Conservation (phyloP, 768 basidiomycete genomes). For the Hygrophorus russula region DNA sequence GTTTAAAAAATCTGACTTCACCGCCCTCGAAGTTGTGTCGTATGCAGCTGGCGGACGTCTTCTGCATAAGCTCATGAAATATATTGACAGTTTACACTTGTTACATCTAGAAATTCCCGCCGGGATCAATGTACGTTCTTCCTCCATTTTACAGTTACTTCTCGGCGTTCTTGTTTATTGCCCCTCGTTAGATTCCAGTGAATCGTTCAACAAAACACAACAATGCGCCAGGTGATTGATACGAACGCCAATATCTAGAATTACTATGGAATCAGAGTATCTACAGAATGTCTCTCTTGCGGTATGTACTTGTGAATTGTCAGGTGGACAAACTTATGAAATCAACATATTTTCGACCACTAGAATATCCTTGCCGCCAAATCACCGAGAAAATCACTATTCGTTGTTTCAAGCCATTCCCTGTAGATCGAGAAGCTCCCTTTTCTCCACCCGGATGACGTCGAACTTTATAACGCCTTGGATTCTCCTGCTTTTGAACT, state of each 20-base stretch:
- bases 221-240: no score
- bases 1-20: conserved; percentile 84
- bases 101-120: conserved; percentile 59
- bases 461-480: conserved; percentile 66
- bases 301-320: conserved; percentile 26
- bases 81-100: not conserved
- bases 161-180: no score
- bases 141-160: not conserved
- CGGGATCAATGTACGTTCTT: conserved; percentile 62
- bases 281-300: conserved; percentile 77
- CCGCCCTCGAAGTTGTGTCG: conserved; percentile 69
- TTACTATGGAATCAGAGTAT: conserved; percentile 76
- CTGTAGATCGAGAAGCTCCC: conserved; percentile 63
- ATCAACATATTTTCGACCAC: not conserved
- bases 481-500: conserved; percentile 72
- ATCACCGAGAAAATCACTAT: conserved; percentile 47
- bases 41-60: conserved; percentile 70
- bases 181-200: conserved; percentile 65
- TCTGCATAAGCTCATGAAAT: not conserved
- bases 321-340: not conserved
- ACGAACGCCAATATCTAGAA: conserved; percentile 30
- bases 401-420: not conserved
- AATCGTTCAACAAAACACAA: conserved; percentile 9
- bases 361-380: conserved; percentile 85
- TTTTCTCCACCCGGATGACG: conserved; percentile 74